Conservation (phyloP, 2,329 filamentous ascomycete species). For the Fusarium sp. region DNA sequence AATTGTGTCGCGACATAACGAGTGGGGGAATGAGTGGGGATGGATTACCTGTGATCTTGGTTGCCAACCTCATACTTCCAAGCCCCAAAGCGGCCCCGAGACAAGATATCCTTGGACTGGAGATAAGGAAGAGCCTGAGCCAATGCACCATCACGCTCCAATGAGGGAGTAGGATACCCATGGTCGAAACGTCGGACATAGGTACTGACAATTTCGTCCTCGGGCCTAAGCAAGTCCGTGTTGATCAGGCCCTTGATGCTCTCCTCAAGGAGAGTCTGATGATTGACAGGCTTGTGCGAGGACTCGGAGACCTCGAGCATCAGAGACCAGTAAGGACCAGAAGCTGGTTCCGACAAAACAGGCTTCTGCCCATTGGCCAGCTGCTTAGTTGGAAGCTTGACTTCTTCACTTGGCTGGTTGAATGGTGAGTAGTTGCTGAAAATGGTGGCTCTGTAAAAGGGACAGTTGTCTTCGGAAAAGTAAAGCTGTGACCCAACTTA, state of each 20-base stretch:
- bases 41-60: constrained; percentile 87
- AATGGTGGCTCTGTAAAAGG: constrained; percentile 99
- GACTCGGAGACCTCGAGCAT: constrained; percentile 99
- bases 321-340: constrained; percentile 99
- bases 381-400: constrained; percentile 89
- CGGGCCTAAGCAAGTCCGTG: constrained; percentile 95
- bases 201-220: constrained; percentile 96
- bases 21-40: too few relatives aligned
- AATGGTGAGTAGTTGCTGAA: constrained; percentile 99
- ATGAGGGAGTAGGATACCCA: constrained; percentile 94
- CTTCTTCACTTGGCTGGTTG: constrained; percentile 90
- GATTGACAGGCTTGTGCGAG: constrained; percentile 92
- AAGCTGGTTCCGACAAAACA: constrained; percentile 78
- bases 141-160: constrained; percentile 96
- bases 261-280: constrained; percentile 86
- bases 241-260: constrained; percentile 97
- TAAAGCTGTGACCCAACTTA: constrained; percentile 74
- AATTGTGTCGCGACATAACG: too few relatives aligned
- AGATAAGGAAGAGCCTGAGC: constrained; percentile 94
- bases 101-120: constrained; percentile 91
- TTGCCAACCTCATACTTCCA: constrained; percentile 98
- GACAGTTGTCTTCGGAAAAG: constrained; percentile 98
- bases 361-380: constrained; percentile 89
- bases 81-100: constrained; percentile 95
- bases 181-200: constrained; percentile 99